Base-by-base conservation (phyloP, 805 yeast species). In the Ogataea allantospora region DNA sequence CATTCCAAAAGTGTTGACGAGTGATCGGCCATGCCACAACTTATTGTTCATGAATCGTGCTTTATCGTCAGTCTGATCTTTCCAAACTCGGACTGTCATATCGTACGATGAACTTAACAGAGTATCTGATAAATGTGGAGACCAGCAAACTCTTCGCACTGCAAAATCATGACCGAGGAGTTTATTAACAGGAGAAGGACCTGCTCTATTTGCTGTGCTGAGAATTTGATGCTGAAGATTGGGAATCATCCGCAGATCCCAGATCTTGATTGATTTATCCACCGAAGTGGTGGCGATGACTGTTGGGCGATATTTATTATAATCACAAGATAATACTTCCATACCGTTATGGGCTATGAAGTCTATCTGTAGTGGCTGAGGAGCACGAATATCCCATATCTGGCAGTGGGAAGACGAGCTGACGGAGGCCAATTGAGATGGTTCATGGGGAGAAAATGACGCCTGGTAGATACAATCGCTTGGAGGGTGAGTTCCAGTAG, bases 221-320 rank as follows among this genome's bases (percentile, higher is more conserved):
- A 71, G 66, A n/a, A 21, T 7, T 21, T 21, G 23, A 21, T 21
- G 23, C 11, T 21, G 23, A 21, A 21, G 4, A 7, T n/a, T 21
- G 16, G 65, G 51, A 4, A 82, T 70, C 81, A 80, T 83, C 44
- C 98, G 70, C 30, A 86, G 60, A 58, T 91, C 99, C 96, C 97
- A 91, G 4, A 88, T 68, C 46, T 87, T 76, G 30, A 89, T 75
- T 15, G 80, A 66, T 54, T 85, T 85, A 58, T 91, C 98, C 7
- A 91, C 95, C n/a, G 96, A 95, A 3, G 87, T 93, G 0, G 95
- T 78, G 4, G 96, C 95, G 4, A 91, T 65, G 0, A 88, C 75
- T 2, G 81, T 73, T 2, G 88, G 73, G 53, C 87, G 72, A 60
- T 93, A 91, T 58, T 89, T 89, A 63, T 91, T 93, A 81, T 88